Conservation (phyloP, 495 filamentous ascomycete genomes). For the Penicillium longicatenatum region DNA sequence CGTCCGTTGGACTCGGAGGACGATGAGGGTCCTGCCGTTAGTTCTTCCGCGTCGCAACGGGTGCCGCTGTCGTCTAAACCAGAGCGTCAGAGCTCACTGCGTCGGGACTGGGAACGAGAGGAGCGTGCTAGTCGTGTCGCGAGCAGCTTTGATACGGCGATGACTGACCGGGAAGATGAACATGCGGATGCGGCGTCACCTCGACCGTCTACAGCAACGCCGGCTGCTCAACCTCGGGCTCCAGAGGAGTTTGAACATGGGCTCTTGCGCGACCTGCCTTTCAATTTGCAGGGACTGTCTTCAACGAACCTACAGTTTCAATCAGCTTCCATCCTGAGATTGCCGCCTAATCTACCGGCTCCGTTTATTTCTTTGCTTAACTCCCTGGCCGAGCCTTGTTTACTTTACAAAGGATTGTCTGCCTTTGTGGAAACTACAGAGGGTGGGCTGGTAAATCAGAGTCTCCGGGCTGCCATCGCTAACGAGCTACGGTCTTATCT, state of each 20-base stretch:
- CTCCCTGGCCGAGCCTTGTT: slow-evolving; percentile 86
- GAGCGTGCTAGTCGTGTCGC: slow-evolving; percentile 19
- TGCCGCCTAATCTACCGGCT: slow-evolving; percentile 77
- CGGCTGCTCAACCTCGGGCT: slow-evolving; percentile 11
- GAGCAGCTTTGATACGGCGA: slow-evolving; percentile 15
- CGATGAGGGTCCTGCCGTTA: slow-evolving; percentile 47
- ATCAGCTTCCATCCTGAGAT: slow-evolving; percentile 61
- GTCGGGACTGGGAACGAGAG: slow-evolving; percentile 25
- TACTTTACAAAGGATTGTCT: slow-evolving; percentile 80
- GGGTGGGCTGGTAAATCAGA: slow-evolving; percentile 83
- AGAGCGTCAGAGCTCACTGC: slow-evolving; percentile 34
- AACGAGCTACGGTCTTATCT: slow-evolving; percentile 88
- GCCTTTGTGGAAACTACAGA: slow-evolving; percentile 75
- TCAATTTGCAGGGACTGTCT: slow-evolving; percentile 90
- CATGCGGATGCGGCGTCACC: slow-evolving; percentile 16
- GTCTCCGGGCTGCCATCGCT: slow-evolving; percentile 85
- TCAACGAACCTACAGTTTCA: slow-evolving; percentile 80
- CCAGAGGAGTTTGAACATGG: slow-evolving; percentile 67
- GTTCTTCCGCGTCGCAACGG: slow-evolving; percentile 49
- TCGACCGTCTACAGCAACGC: slow-evolving; percentile 17
- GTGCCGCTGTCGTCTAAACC: slow-evolving; percentile 9
- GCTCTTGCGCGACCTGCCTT: slow-evolving; percentile 89
- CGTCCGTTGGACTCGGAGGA: slow-evolving; percentile 36
- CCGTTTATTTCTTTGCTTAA: slow-evolving; percentile 88
- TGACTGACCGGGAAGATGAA: slow-evolving; percentile 22